Evolutionary conservation across 331 rosid species (phyloP), one percentile per base, ranked within the genome.

Genomic region (Malus hybrid): DNA sequence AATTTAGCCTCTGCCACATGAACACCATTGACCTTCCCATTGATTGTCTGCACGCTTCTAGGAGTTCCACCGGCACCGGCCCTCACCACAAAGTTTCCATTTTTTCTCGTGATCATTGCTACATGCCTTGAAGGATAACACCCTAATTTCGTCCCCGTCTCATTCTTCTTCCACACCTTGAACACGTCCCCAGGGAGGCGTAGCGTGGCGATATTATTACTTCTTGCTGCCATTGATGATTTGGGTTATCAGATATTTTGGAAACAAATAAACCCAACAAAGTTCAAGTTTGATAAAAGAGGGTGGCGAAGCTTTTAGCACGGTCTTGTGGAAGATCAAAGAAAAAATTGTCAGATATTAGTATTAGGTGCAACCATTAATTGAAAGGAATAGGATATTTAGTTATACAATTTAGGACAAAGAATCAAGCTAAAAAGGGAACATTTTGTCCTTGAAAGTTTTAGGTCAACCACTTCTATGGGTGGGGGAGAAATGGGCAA

Each of bases 11-110:
- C 88, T n/a, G n/a, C 89, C 33, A 81, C 69, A 1, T 72, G 72
- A 69, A 77, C 75, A 71, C 93, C 93, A 71, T 91, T 91, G 76
- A 89, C 85, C 81, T 86, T 82, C 54, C 90, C 89, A 75, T 88
- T 88, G 46, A 87, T 66, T 0, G 78, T 78, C 31, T 80, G 83
- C 72, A 81, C 80, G 50, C 74, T 79, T 13, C 46, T 62, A 5
- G 64, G 73, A 78, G 67, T 55, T 74, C 70, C 63, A 34, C 75
- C 80, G 15, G 70, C 65, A 59, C 76, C 80, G 14, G 81, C 85
- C 14, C 7, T 83, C 46, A 75, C 84, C 1, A 76, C 46, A 33
- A 80, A 60, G 55, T 77, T 77, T 63, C 70, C 31, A 14, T 68
- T 65, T 13, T 54, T 74, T n/a, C 55, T 61, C 6, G 24, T 29